Base-by-base conservation (phyloP, 2,329 filamentous ascomycete species). In the Pyrenochaeta sp. region DNA sequence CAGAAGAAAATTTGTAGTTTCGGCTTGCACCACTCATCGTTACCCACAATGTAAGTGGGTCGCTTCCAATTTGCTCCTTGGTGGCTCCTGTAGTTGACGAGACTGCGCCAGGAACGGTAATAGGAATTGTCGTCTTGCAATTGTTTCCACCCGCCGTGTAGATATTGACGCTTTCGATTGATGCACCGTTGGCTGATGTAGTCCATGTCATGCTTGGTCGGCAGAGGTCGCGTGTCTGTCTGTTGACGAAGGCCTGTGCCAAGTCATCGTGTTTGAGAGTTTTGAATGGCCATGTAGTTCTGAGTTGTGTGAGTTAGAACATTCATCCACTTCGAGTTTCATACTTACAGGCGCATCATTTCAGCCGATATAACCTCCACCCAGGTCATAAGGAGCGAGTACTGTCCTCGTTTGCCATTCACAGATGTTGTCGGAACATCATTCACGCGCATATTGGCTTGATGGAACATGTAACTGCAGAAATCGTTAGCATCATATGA, bases 391-490 rank as follows among this genome's bases (percentile, higher is more conserved):
- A 83, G 72, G 13, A 84, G 74, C 2, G 80, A 81, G 43, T 77
- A 72, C 49, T 77, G 70, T 3, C 67, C 73, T 1, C 67, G 64
- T 10, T 75, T 68, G 11, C 75, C 72, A 44, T 81, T 81, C 35
- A 83, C 70, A 7, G 74, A 78, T 34, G 77, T 76, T 3, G 65
- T 37, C 2, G 67, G 63, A 37, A 77, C 73, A 39, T 80, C 81
- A 3, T 70, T 69, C 30, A 79, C 76, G 41, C 81, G 77, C 47
- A 75, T 52, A 60, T 86, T 86, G 44, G 81, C 81, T 68, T 86
- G 82, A 64, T 86, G 83, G 73, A 86, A 84, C 81, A 84, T 84
- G 72, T 78, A 83, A 7, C 67, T 68, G 11, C 4, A 11, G 18
- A 13, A 18, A 34, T 65, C 20, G 63, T 40, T 15, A 28, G 10